A percentile compares a stretch with the other conserved stretches of the same genome.
Conservation (phyloP, 768 basidiomycete genomes). For the Sporobolomyces phaffii region DNA sequence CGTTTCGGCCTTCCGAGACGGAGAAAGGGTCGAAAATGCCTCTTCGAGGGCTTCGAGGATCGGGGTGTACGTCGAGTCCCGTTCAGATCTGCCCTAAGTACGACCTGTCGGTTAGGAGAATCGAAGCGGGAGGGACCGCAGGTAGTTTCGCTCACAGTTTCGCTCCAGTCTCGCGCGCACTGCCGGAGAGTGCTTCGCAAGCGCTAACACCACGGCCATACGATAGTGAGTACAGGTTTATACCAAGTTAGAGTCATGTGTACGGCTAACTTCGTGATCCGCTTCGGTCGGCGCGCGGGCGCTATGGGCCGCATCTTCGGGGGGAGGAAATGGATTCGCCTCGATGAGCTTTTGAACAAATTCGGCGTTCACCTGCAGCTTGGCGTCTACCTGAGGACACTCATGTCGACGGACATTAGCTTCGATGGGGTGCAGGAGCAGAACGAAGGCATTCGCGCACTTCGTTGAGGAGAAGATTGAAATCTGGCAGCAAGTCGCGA, state of each 20-base stretch:
- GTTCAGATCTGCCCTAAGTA: conserved; percentile 61
- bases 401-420: too few relatives aligned
- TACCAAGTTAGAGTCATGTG: too few relatives aligned
- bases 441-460: too few relatives aligned
- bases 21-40: conserved; percentile 55
- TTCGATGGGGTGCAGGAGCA: too few relatives aligned
- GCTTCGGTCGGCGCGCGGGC: conserved; percentile 28
- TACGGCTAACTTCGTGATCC: conserved; percentile 29
- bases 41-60: conserved; percentile 67
- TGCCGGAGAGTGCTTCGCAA: conserved; percentile 85
- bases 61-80: conserved; percentile 72
- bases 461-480: not conserved
- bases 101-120: not conserved
- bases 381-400: conserved; percentile 17
- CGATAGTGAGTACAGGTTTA: too few relatives aligned
- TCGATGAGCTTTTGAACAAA: conserved; percentile 14
- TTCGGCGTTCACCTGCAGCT: conserved; percentile 14
- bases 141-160: conserved; percentile 54
- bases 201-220: conserved; percentile 66
- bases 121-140: not conserved
- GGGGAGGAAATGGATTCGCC: conserved; percentile 18
- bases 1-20: conserved; percentile 51
- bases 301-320: conserved; percentile 6
- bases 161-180: conserved; percentile 88
- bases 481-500: conserved; percentile 55